phyloP scores from a whole-genome alignment of 2,329 filamentous ascomycete genomes.

The Fusarium sp. region DNA sequence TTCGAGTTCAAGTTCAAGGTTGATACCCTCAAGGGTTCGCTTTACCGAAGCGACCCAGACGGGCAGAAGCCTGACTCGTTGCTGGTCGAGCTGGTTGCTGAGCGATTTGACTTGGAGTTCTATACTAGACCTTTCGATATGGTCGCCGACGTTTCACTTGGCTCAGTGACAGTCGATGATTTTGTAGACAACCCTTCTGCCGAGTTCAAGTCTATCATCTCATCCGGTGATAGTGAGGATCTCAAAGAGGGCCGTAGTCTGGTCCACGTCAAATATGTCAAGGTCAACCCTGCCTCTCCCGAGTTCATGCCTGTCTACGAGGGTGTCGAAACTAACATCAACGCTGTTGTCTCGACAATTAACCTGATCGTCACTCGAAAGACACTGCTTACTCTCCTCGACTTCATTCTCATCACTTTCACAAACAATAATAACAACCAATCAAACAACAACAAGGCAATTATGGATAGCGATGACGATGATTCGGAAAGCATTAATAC shows the following conservation, averaged over 20 bases:
- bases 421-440: conserved; percentile 68
- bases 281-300: conserved; percentile 89
- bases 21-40: conserved; percentile 90
- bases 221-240: conserved; percentile 80
- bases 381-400: conserved; percentile 89
- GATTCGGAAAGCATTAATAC: conserved; percentile 54
- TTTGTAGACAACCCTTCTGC: conserved; percentile 89
- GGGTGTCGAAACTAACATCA: conserved; percentile 92
- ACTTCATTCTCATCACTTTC: conserved; percentile 95
- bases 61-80: conserved; percentile 81
- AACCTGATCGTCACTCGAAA: conserved; percentile 94
- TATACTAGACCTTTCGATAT: conserved; percentile 92
- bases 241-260: conserved; percentile 82
- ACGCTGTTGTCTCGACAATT: conserved; percentile 92
- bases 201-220: conserved; percentile 98
- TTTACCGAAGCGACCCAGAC: conserved; percentile 88
- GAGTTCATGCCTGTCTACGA: conserved; percentile 94
- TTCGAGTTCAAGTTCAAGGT: conserved; percentile 99
- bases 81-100: conserved; percentile 90
- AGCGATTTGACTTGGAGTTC: conserved; percentile 88
- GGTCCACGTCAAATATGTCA: conserved; percentile 88
- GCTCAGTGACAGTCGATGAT: conserved; percentile 90
- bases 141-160: conserved; percentile 89
- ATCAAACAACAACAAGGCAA: conserved; percentile 52
- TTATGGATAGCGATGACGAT: conserved; percentile 55